Conservation (phyloP, 805 yeast species). For the Clavispora fructus region DNA sequence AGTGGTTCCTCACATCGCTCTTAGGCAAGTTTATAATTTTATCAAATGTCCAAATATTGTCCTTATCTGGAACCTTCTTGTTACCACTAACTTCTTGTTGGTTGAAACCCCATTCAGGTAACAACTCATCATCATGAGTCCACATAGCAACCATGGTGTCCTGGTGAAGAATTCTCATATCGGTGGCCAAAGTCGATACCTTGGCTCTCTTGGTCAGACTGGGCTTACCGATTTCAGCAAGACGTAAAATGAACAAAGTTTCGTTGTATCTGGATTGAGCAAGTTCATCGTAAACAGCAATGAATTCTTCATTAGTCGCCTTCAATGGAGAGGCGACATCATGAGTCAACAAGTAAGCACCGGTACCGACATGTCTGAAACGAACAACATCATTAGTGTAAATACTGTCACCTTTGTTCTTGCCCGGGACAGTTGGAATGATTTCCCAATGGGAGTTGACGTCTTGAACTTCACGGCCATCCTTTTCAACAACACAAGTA, state of each 20-base stretch:
- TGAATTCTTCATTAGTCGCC: slow-evolving; percentile 92
- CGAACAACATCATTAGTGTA: slow-evolving; percentile 70
- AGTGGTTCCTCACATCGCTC: slow-evolving; percentile 55
- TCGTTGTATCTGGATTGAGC: slow-evolving; percentile 58
- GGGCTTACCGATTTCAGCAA: slow-evolving; percentile 26
- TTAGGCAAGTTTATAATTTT: slow-evolving; percentile 51
- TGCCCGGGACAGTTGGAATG: slow-evolving; percentile 50
- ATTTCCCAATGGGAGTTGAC: slow-evolving; percentile 82
- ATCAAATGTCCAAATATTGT: slow-evolving; percentile 75
- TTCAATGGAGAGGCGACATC: slow-evolving; percentile 93
- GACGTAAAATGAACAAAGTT: slow-evolving; percentile 73
- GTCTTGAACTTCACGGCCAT: slow-evolving; percentile 34
- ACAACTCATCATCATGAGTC: slow-evolving; percentile 76
- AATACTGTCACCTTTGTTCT: slow-evolving; percentile 30
- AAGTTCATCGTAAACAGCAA: slow-evolving; percentile 59
- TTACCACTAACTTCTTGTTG: slow-evolving; percentile 96
- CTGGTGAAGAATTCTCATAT: slow-evolving; percentile 69
- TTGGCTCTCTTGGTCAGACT: slow-evolving; percentile 45
- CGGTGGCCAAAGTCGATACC: slow-evolving; percentile 66
- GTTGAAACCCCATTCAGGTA: slow-evolving; percentile 92
- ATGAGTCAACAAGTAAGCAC: slow-evolving; percentile 78
- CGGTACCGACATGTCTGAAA: slow-evolving; percentile 73
- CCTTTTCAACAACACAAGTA: slow-evolving; percentile 53
- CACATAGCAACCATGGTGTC: slow-evolving; percentile 90
- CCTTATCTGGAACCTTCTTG: slow-evolving; percentile 64